These are phyloP conservation scores for Aspergillus cavernicola DNA, from an alignment of 495 filamentous ascomycete genomes.

Conservation along the genomic window DNA sequence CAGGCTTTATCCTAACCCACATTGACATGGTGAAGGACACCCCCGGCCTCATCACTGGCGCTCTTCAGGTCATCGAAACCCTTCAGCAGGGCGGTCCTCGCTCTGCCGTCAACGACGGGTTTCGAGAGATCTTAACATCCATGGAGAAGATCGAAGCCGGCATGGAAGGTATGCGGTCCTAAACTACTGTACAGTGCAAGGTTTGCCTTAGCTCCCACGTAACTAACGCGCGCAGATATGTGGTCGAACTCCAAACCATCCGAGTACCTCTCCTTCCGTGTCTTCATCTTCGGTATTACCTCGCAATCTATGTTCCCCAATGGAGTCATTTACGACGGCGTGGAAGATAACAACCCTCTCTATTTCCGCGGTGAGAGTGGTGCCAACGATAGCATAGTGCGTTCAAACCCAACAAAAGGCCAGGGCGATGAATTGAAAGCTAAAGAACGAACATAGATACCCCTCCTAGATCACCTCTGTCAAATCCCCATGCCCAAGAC, in stretches of 20 bases:
- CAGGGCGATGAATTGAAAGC: neutral
- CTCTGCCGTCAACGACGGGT: constrained; percentile 57
- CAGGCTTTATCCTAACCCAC: constrained; percentile 82
- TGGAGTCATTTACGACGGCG: constrained; percentile 82
- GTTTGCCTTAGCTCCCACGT: no score
- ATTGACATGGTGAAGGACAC: constrained; percentile 83
- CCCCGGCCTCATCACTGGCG: constrained; percentile 64
- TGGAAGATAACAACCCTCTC: constrained; percentile 63
- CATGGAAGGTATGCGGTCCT: constrained; percentile 63
- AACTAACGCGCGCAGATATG: constrained; percentile 58
- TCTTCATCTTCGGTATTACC: constrained; percentile 92
- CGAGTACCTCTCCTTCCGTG: constrained; percentile 79
- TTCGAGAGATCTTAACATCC: constrained; percentile 55
- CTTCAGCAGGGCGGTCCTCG: constrained; percentile 47
- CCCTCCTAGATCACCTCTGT: constrained; percentile 78
- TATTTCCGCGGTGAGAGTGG: constrained; percentile 84
- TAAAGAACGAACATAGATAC: constrained; percentile 51
- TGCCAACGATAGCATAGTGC: constrained; percentile 80
- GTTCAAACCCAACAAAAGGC: constrained; percentile 5
- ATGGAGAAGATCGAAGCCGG: constrained; percentile 68
- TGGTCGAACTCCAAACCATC: constrained; percentile 77
- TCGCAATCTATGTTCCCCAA: constrained; percentile 87
- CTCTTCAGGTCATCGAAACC: constrained; percentile 59
- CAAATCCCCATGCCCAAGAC: constrained; percentile 77
- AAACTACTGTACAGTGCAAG: no score